Evolutionary conservation across 2,329 filamentous ascomycete species (phyloP), one percentile per base, ranked within the genome.

Genomic region (Capronia americana): DNA sequence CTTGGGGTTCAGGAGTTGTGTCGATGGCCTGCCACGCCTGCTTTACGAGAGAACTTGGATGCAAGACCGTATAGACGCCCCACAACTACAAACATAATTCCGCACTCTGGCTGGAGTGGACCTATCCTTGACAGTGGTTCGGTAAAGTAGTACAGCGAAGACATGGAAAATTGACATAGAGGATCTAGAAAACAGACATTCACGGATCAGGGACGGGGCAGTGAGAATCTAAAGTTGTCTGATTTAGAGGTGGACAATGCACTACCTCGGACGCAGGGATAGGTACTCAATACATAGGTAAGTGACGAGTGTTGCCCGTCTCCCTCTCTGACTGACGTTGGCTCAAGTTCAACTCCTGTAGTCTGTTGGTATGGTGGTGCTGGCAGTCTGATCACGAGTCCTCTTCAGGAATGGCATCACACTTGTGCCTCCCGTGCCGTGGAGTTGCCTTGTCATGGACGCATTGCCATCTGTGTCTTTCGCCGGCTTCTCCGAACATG

Each of bases 391-490:
- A 68, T 86, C 82, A 63, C 84, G 77, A 5, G 83, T 84, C 57
- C 82, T 79, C 66, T 82, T 82, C 64, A 86, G 70, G 66, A 86
- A 86, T 0, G 84, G 82, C 61, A 86, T 84, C 66, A 86, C 71
- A 65, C 79, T 81, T 0, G 84, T 85, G 0, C 83, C 83, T n/a
- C 83, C 83, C 0, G 83, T 85, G 0, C 83, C 83, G 54, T 78
- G 75, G 48, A 85, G 80, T 79, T 54, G 77, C 75, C 2, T 76
- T 56, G 53, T 74, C 77, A n/a, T 20, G 1, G 58, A 61, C 32
- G 48, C 46, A 20, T 26, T 73, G 73, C 11, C 74, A 70, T 23
- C 70, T 68, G 26, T 24, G 4, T 23, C 20, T 81, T 30, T 50
- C 30, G 12, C 59, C 12, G 5, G 11, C 11, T 57, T 55, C 6